These are phyloP conservation scores for Neofusicoccum kwambonambiense DNA, from an alignment of 2,329 filamentous ascomycete genomes.

Conservation along the genomic window DNA sequence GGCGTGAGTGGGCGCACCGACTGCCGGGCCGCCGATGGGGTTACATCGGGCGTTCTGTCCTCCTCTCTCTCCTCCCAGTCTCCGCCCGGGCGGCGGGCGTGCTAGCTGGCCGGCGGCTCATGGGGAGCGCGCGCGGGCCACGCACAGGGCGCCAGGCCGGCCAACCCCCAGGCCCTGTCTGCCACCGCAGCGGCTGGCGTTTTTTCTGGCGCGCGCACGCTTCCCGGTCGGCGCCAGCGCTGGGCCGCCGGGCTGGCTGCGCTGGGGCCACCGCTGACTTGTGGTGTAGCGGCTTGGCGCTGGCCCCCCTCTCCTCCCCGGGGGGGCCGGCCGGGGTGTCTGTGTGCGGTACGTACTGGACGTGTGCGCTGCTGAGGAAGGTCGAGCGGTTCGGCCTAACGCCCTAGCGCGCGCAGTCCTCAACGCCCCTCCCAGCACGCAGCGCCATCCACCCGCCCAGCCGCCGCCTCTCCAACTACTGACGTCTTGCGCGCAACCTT, in stretches of 20 bases:
- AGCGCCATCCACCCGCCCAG: no score
- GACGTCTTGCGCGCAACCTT: neutral
- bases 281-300: neutral
- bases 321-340: neutral
- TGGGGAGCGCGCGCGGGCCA: no score
- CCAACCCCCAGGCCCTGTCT: no score
- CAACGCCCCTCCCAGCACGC: neutral
- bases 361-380: neutral
- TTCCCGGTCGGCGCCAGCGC: no score
- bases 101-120: neutral
- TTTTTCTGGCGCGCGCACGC: no score
- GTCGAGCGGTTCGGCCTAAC: slow-evolving; percentile 6
- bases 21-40: neutral
- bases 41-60: slow-evolving; percentile 6
- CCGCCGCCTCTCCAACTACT: no score
- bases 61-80: no score
- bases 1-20: neutral
- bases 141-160: no score
- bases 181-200: no score
- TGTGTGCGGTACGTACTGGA: neutral
- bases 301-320: neutral
- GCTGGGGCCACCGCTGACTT: neutral
- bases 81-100: no score
- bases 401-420: slow-evolving; percentile 1
- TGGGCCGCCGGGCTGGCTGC: no score